Evolutionary conservation across 2,329 filamentous ascomycete genomes (phyloP).

Genomic region (Exophiala calicioides): DNA sequence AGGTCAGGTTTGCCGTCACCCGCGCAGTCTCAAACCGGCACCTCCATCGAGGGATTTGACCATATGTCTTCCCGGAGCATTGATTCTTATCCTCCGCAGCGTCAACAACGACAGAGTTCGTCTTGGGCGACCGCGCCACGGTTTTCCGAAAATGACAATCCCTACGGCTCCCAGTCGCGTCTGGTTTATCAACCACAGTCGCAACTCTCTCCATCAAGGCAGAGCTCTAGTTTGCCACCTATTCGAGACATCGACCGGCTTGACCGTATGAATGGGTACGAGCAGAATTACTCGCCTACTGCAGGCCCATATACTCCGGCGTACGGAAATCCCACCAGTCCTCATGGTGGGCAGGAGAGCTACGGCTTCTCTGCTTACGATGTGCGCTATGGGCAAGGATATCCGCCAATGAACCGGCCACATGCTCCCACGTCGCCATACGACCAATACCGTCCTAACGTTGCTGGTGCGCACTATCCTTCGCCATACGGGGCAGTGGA

Average conservation of each 20-base stretch:
- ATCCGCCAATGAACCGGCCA: conserved; percentile 16
- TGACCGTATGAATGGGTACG: conserved; percentile 10
- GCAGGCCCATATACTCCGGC: conserved; percentile 12
- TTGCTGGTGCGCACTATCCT: conserved; percentile 8
- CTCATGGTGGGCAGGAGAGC: conserved; percentile 6
- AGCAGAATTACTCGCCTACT: conserved; percentile 10
- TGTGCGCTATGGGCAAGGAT: conserved; percentile 24
- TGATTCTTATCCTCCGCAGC: conserved; percentile 17
- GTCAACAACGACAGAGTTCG: conserved; percentile 18
- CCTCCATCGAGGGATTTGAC: conserved; percentile 17
- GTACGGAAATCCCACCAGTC: conserved; percentile 2
- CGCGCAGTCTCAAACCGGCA: conserved; percentile 16
- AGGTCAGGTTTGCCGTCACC: conserved; percentile 22
- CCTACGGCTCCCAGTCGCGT: conserved; percentile 15
- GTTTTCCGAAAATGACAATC: conserved; percentile 17
- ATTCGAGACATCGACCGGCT: conserved; percentile 21
- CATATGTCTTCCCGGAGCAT: conserved; percentile 23
- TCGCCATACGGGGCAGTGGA: conserved; percentile 18
- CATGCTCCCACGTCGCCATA: conserved; percentile 13
- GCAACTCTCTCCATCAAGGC: conserved; percentile 7
- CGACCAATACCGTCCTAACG: conserved; percentile 16
- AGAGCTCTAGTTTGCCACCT: conserved; percentile 18
- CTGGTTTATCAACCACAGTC: conserved; percentile 12
- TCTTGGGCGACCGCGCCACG: conserved; percentile 21
- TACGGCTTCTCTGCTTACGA: conserved; percentile 10